Evolutionary conservation across 2,329 filamentous ascomycete species (phyloP).

Genomic region (Fusarium papillatum): DNA sequence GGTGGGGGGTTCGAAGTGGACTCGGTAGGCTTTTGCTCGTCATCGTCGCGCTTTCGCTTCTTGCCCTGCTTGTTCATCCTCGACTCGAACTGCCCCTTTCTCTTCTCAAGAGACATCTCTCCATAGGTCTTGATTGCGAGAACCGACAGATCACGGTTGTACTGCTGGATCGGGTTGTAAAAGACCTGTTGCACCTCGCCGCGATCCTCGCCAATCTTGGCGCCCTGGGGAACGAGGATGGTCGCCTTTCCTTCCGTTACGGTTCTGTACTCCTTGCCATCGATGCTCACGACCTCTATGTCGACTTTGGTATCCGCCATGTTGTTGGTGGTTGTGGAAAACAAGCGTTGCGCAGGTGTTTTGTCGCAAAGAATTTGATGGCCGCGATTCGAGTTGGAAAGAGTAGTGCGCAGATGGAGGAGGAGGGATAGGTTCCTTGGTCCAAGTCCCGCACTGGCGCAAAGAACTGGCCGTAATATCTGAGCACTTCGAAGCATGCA

Average conservation of each 20-base stretch:
- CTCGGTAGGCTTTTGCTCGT: conserved; percentile 44
- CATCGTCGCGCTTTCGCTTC: conserved; percentile 62
- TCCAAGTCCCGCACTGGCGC: conserved; percentile 20
- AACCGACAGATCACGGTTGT: conserved; percentile 96
- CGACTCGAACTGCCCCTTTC: conserved; percentile 57
- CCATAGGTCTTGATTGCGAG: conserved; percentile 93
- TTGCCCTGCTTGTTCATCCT: conserved; percentile 55
- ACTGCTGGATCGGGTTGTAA: conserved; percentile 99
- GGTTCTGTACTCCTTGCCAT: conserved; percentile 64
- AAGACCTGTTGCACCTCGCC: conserved; percentile 86
- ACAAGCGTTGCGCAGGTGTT: conserved; percentile 18
- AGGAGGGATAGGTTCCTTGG: background rate
- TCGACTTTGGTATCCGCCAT: conserved; percentile 37
- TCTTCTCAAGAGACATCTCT: conserved; percentile 70
- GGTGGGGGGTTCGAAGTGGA: conserved; percentile 16
- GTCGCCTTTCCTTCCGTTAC: conserved; percentile 70
- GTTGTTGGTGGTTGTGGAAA: conserved; percentile 36
- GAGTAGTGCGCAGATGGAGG: conserved; percentile 2
- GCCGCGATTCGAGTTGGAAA: conserved; percentile 1
- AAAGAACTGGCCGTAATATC: conserved; percentile 34
- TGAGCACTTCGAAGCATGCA: conserved; percentile 33
- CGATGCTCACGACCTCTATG: conserved; percentile 45
- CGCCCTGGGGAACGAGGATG: conserved; percentile 65
- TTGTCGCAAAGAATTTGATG: conserved; percentile 9
- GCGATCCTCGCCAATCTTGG: conserved; percentile 62